These are phyloP conservation scores for Candida chauliodis DNA, from an alignment of 805 yeast genomes.

Conservation along the genomic window DNA sequence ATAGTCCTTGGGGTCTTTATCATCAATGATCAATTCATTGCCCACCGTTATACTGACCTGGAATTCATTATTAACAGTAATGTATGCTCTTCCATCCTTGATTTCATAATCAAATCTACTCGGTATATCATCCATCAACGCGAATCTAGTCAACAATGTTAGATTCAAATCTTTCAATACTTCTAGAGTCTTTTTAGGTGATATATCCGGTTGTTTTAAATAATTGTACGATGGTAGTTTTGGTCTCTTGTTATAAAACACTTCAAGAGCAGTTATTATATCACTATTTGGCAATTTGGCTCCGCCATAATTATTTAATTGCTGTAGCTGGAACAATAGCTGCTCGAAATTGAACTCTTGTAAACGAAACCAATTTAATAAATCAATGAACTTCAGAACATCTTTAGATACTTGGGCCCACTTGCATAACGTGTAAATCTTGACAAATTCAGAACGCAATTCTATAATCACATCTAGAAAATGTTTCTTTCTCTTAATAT, in stretches of 20 bases:
- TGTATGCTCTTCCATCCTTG: constrained; percentile 71
- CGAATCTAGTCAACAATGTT: constrained; percentile 69
- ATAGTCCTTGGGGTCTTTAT: constrained; percentile 45
- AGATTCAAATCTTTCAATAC: constrained; percentile 70
- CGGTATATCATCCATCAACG: constrained; percentile 64
- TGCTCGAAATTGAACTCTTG: constrained; percentile 66
- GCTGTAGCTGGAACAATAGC: constrained; percentile 62
- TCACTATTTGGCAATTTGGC: constrained; percentile 95
- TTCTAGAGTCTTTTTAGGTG: constrained; percentile 53
- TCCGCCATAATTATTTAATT: constrained; percentile 69
- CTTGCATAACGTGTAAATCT: constrained; percentile 79
- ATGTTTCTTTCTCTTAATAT: constrained; percentile 60
- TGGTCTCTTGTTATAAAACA: constrained; percentile 74
- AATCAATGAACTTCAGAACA: constrained; percentile 73
- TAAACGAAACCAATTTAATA: constrained; percentile 80
- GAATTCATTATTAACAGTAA: constrained; percentile 61
- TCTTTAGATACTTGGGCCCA: constrained; percentile 80
- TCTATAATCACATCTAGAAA: constrained; percentile 67
- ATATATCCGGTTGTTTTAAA: constrained; percentile 46
- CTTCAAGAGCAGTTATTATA: constrained; percentile 81
- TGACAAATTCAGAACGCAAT: constrained; percentile 78
- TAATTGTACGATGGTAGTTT: constrained; percentile 63
- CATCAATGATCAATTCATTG: constrained; percentile 47
- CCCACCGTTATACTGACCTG: constrained; percentile 67
- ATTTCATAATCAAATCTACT: constrained; percentile 60